Base-by-base conservation (phyloP, 805 yeast species). In the Lipomyces yamadae region DNA sequence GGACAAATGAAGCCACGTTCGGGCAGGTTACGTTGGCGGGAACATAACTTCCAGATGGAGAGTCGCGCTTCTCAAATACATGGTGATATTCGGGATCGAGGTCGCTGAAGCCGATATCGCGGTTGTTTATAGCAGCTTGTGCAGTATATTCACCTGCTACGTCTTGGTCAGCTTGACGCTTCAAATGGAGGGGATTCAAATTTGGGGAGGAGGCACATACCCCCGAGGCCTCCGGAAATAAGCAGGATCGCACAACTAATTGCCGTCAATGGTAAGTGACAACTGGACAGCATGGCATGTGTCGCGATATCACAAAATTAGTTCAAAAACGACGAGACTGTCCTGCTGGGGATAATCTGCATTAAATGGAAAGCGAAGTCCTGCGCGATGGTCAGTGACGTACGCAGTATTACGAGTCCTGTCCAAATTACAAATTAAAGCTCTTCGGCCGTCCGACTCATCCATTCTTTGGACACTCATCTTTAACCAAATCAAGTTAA, bases 11-110 rank as follows among this genome's bases (percentile, higher is more conserved):
- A 24, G 72, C 72, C 62, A 70, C 64, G 45, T 62, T 35, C 0
- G 87, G 86, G 65, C 87, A 84, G n/a, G 70, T 69, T n/a, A 81
- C 78, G 4, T 74, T 63, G 2, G 80, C 81, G 0, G 86, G 86
- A 0, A 84, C 84, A 65, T 84, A 84, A 10, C 79, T 75, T 64
- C 79, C 74, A 30, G 82, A 77, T 1, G 81, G 79, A 6, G 79
- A 42, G 7, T 55, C 24, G 24, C 48, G 35, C 13, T 42, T 18
- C 24, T 30, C 48, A 18, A 58, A 34, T 11, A 13, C 48, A 5
- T 42, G 15, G 48, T 42, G n/a, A 3, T n/a, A 24, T n/a, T 42
- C n/a, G 48, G 48, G 48, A 18, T 42, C 24, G 48, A 42, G n/a
- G n/a, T 42, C 2, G 48, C 48, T 42, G 48, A n/a, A 4, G 48